These are phyloP conservation scores for Phytophthora colocasiae DNA, from an alignment of 352 stramenopile genomes.

Conservation along the genomic window DNA sequence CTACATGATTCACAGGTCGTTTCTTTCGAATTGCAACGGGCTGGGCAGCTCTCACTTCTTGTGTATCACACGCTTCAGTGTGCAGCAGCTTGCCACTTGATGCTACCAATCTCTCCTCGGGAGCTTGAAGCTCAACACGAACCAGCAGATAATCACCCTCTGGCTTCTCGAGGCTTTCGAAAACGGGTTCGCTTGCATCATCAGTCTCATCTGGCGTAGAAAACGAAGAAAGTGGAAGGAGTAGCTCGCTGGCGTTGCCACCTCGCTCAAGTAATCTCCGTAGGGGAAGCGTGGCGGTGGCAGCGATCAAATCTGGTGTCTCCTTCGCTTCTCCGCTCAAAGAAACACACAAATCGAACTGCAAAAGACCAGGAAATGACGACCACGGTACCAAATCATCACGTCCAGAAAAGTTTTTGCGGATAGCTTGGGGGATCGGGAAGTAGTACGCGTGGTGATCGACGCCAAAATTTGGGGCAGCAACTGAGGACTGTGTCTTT, in stretches of 20 bases:
- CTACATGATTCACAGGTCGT: conserved; percentile 38
- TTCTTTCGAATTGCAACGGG: conserved; percentile 26
- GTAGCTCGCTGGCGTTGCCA: conserved; percentile 43
- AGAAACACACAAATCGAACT: conserved; percentile 82
- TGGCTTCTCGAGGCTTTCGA: conserved; percentile 27
- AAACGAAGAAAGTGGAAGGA: conserved; percentile 48
- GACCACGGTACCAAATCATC: conserved; percentile 82
- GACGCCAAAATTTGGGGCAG: conserved; percentile 48
- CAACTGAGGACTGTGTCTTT: conserved; percentile 4
- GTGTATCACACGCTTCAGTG: conserved; percentile 17
- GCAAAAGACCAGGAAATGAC: conserved; percentile 71
- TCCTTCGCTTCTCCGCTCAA: conserved; percentile 75
- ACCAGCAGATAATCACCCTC: conserved; percentile 57
- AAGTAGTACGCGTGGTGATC: conserved; percentile 89
- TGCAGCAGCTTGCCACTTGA: conserved; percentile 26
- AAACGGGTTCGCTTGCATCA: neutral
- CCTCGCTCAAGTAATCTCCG: conserved; percentile 43
- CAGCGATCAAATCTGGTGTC: conserved; percentile 68
- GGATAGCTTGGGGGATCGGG: conserved; percentile 74
- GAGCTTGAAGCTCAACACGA: conserved; percentile 57
- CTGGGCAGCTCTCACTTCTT: conserved; percentile 15
- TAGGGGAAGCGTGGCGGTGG: conserved; percentile 59
- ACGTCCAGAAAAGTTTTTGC: conserved; percentile 80
- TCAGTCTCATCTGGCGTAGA: conserved; percentile 18
- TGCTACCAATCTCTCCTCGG: conserved; percentile 26